These are phyloP conservation scores for Aspergillus awamori DNA, from an alignment of 2,329 filamentous ascomycete genomes.

Conservation along the genomic window DNA sequence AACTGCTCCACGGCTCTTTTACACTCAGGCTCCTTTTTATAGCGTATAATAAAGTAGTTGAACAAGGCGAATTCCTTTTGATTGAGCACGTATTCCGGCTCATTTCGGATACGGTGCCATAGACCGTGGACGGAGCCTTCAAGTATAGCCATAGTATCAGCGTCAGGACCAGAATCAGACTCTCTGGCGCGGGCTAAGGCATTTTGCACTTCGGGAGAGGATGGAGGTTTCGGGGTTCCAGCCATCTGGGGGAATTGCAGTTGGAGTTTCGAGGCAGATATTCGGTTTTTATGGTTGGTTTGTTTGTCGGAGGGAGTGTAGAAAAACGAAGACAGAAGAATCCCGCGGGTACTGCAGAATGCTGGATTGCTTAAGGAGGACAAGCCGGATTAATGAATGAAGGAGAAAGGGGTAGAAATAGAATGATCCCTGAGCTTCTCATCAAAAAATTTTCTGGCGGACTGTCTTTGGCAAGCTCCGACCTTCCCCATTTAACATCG, in stretches of 20 bases:
- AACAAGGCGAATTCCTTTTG: conserved; percentile 81
- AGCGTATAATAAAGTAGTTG: conserved; percentile 78
- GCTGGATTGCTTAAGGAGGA: conserved; percentile 1
- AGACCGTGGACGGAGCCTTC: conserved; percentile 65
- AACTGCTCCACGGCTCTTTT: conserved; percentile 59
- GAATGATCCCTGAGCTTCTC: conserved; percentile 7
- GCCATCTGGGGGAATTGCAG: conserved; percentile 33
- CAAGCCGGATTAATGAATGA: conserved; percentile 12
- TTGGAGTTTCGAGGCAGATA: conserved; percentile 1
- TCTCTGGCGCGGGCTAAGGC: conserved; percentile 78
- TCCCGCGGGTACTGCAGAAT: conserved; percentile 13
- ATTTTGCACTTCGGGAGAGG: conserved; percentile 47
- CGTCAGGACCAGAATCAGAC: conserved; percentile 61
- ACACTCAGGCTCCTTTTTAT: conserved; percentile 55
- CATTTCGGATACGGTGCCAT: conserved; percentile 67
- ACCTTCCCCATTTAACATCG: conserved; percentile 29
- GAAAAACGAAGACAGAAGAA: not conserved
- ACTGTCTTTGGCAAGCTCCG: conserved; percentile 22
- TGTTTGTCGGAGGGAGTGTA: not conserved
- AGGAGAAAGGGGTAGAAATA: conserved; percentile 17
- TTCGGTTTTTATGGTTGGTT: not conserved
- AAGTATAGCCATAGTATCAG: conserved; percentile 65
- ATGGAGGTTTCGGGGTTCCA: conserved; percentile 30
- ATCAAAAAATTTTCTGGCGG: conserved; percentile 19
- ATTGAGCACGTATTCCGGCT: conserved; percentile 73